phyloP scores from a whole-genome alignment of 768 basidiomycete species.

The Dacryopinax spathularia region DNA sequence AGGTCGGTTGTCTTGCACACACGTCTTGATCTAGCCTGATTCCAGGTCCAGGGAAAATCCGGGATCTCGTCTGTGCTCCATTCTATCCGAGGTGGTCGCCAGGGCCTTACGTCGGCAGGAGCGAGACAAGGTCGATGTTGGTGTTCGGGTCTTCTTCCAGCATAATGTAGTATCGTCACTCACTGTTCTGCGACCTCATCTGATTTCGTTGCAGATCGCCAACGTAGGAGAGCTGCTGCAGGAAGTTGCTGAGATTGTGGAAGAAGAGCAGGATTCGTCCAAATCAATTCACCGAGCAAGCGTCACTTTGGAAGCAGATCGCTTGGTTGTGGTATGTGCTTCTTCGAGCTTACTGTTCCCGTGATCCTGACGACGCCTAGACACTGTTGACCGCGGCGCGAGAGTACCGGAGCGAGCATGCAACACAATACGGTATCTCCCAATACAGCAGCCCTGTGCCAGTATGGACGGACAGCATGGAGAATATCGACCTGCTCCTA shows the following conservation, averaged over 20 bases:
- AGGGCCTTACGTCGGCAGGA: conserved; percentile 30
- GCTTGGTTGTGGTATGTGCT: neutral
- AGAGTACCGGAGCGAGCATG: neutral
- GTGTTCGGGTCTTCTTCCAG: conserved; percentile 75
- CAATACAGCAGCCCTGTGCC: neutral
- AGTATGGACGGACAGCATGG: neutral
- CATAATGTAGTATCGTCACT: conserved; percentile 25
- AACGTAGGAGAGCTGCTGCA: conserved; percentile 57
- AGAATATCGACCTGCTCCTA: neutral
- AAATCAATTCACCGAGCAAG: neutral
- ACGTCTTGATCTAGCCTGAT: conserved; percentile 11
- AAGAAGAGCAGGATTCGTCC: conserved; percentile 11
- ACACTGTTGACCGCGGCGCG: neutral
- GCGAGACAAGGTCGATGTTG: conserved; percentile 52
- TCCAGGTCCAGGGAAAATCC: neutral
- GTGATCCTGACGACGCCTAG: neutral
- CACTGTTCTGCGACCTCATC: neutral
- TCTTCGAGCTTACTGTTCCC: neutral
- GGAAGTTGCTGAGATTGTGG: conserved; percentile 39
- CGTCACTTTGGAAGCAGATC: neutral
- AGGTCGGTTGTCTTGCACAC: conserved; percentile 10
- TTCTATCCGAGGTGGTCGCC: neutral
- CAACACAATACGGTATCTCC: neutral
- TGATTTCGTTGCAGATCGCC: conserved; percentile 25
- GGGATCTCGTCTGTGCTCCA: neutral